A percentile compares a stretch with the other conserved stretches of the same genome.
Conservation (phyloP, 129 eudicot genomes). For the Cynara cardunculus region DNA sequence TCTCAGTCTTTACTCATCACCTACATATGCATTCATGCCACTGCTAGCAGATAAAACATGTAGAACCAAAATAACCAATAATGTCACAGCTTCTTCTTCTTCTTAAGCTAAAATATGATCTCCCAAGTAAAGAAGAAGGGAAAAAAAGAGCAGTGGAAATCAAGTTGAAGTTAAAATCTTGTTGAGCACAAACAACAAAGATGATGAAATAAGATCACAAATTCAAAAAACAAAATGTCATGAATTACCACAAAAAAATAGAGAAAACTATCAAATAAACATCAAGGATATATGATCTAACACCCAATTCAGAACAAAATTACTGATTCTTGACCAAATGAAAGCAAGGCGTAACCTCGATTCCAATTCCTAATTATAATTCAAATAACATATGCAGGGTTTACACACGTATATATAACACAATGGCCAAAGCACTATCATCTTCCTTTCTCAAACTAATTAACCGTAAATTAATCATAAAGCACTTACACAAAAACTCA, state of each 20-base stretch:
- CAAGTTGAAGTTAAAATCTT: background rate
- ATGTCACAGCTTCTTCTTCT: background rate
- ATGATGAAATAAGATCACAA: background rate
- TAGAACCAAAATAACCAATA: background rate
- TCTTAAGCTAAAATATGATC: background rate
- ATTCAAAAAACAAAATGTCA: background rate
- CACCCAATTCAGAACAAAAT: background rate
- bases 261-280: background rate
- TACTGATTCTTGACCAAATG: background rate
- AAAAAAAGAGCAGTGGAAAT: background rate
- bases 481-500: background rate
- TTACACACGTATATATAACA: background rate
- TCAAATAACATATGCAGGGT: background rate
- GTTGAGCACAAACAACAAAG: background rate
- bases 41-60: background rate
- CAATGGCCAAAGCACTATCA: background rate
- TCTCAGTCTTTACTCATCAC: background rate
- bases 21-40: background rate
- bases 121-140: background rate
- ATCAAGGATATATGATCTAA: background rate
- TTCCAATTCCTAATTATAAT: conserved; percentile 2
- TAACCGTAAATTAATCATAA: background rate
- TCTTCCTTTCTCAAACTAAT: background rate
- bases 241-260: background rate
- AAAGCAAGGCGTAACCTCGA: background rate